Base-by-base conservation (phyloP, 768 basidiomycete genomes). In the Lactarius tabidus region DNA sequence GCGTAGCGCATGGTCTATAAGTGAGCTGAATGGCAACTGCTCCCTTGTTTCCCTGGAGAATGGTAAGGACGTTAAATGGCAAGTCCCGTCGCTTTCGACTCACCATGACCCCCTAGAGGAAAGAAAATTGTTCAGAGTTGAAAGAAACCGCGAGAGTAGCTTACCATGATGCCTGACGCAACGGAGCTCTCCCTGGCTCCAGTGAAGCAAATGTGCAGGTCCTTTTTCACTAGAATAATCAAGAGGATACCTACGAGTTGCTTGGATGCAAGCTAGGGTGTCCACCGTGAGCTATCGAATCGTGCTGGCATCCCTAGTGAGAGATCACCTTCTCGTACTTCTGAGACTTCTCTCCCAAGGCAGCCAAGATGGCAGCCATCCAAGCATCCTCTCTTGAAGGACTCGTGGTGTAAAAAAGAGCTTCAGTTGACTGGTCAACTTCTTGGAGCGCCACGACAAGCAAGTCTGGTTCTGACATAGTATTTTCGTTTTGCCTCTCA, bases 221-320 rank as follows among this genome's bases (percentile, higher is more conserved):
- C 67, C 62, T 81, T 87, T 74, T 84, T 88, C 9, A 84, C 85
- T 48, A 93, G 76, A 33, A 90, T 74, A 14, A 93, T 71, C 23
- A 93, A 75, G n/a, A 93, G 77, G 80, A 92, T 90, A 39, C 92
- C 92, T 41, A 93, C 91, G 23, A 94, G 86, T 72, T 92, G 92
- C 69, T 82, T 89, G 3, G 89, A 90, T 17, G 77, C 78, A 36
- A 93, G 78, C 90, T 93, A 33, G 3, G 28, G 59, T 35, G 3
- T 35, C 23, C 41, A 38, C 29, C 17, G 28, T 62, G 35, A 63
- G 23, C 56, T 43, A 62, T 66, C 9, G 39, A n/a, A 52, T 60
- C 12, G 10, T 17, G 26, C 14, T 51, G 17, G 18, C 23, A 7
- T 20, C 28, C n/a, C 28, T 35, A 12, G 10, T 23, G 29, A 28